phyloP scores from a whole-genome alignment of 805 yeast species.

The Spathaspora hagerdaliae region DNA sequence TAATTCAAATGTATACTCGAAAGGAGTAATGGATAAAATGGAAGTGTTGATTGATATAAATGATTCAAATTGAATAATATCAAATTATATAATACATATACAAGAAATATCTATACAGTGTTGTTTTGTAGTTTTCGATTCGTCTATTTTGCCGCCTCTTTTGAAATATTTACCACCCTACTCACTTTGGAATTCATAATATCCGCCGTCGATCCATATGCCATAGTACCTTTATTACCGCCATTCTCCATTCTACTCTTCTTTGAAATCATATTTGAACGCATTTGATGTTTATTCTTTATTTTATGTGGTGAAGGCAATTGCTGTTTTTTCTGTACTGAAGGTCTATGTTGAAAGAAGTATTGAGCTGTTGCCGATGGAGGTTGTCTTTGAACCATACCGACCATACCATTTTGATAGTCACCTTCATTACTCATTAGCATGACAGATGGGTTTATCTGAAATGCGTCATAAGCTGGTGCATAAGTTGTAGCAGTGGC shows the following conservation, averaged over 20 bases:
- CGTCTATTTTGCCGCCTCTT: neutral
- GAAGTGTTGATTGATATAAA: too few relatives aligned
- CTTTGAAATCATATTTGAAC: too few relatives aligned
- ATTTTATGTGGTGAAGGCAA: neutral
- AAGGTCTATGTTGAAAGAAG: neutral
- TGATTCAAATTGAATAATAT: too few relatives aligned
- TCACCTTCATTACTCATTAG: neutral
- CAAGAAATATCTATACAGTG: too few relatives aligned
- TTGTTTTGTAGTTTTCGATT: too few relatives aligned
- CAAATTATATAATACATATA: too few relatives aligned
- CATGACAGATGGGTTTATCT: neutral
- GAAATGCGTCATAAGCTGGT: conserved; percentile 2
- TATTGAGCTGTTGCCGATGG: neutral
- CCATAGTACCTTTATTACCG: neutral
- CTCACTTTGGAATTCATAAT: conserved; percentile 2
- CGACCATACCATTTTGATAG: neutral
- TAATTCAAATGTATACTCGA: conserved; percentile 19
- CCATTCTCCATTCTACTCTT: too few relatives aligned
- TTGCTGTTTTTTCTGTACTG: conserved; percentile 1
- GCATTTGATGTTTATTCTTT: too few relatives aligned
- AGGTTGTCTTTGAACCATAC: neutral
- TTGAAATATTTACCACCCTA: neutral
- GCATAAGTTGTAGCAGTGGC: neutral
- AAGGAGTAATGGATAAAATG: too few relatives aligned
- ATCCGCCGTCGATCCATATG: neutral